Evolutionary conservation across 805 yeast species (phyloP).

Genomic region (Ascoidea tarda): DNA sequence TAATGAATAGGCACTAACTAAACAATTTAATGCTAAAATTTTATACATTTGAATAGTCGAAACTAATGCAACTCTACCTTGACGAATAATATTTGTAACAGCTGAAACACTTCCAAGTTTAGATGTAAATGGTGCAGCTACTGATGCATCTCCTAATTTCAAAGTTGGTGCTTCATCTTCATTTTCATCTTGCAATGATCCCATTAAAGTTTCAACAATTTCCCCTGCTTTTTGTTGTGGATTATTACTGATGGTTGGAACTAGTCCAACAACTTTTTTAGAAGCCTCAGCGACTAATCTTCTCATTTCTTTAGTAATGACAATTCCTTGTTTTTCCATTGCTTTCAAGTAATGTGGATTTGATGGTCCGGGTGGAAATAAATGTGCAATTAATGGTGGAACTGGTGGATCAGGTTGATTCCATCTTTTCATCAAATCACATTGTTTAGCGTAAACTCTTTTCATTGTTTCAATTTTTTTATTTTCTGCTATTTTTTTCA

Average conservation of each 20-base stretch:
- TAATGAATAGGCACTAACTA: constrained; percentile 90
- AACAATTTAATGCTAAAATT: constrained; percentile 90
- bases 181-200: constrained; percentile 38
- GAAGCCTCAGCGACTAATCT: constrained; percentile 41
- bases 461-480: constrained; percentile 50
- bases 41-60: constrained; percentile 98
- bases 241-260: constrained; percentile 20
- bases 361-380: constrained; percentile 89
- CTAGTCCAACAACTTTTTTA: constrained; percentile 21
- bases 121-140: constrained; percentile 97
- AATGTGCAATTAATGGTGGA: constrained; percentile 80
- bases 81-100: constrained; percentile 87
- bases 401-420: constrained; percentile 71
- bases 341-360: constrained; percentile 85
- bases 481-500: constrained; percentile 78
- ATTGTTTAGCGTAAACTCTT: constrained; percentile 73
- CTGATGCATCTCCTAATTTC: constrained; percentile 96
- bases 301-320: constrained; percentile 61
- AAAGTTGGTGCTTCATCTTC: constrained; percentile 78
- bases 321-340: constrained; percentile 71
- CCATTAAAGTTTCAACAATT: constrained; percentile 53
- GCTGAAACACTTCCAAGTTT: constrained; percentile 85
- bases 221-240: constrained; percentile 21
- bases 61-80: constrained; percentile 95
- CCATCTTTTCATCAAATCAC: constrained; percentile 69